phyloP scores from a whole-genome alignment of 257 asterid species.

The Gentiana dahurica region DNA sequence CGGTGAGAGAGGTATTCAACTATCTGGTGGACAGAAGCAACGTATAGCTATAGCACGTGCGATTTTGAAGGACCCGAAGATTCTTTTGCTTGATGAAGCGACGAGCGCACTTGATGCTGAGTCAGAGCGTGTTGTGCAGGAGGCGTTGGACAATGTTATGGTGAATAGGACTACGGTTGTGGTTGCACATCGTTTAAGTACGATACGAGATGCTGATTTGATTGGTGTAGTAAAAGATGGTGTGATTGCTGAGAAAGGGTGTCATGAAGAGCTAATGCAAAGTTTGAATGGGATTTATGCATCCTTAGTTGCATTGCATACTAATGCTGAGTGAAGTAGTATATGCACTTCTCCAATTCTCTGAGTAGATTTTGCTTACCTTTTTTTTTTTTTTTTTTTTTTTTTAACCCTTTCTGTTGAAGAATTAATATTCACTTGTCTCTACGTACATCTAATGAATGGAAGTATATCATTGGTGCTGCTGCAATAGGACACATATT shows the following conservation, averaged over 20 bases:
- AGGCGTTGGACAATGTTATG: slow-evolving; percentile 74
- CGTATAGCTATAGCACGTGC: slow-evolving; percentile 80
- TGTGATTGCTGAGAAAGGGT: slow-evolving; percentile 64
- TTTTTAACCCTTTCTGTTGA: no score
- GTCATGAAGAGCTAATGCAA: slow-evolving; percentile 49
- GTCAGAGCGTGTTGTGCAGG: slow-evolving; percentile 66
- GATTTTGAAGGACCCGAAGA: slow-evolving; percentile 59
- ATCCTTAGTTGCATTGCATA: slow-evolving; percentile 36
- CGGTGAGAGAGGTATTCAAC: slow-evolving; percentile 61
- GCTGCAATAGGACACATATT: no score
- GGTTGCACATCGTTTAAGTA: slow-evolving; percentile 73
- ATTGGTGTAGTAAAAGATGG: slow-evolving; percentile 69
- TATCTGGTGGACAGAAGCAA: slow-evolving; percentile 83
- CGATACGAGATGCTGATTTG: slow-evolving; percentile 73
- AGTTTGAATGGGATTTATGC: slow-evolving; percentile 52
- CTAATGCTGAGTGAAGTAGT: no score
- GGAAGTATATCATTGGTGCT: no score
- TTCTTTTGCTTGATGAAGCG: slow-evolving; percentile 87
- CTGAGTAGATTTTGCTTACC: no score
- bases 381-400: no score
- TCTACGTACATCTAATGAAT: no score
- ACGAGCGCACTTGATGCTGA: slow-evolving; percentile 83
- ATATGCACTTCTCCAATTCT: no score
- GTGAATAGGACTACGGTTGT: slow-evolving; percentile 59
- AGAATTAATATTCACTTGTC: no score